Evolutionary conservation across 2,329 filamentous ascomycete species (phyloP).

Genomic region (Xylariales sp.): DNA sequence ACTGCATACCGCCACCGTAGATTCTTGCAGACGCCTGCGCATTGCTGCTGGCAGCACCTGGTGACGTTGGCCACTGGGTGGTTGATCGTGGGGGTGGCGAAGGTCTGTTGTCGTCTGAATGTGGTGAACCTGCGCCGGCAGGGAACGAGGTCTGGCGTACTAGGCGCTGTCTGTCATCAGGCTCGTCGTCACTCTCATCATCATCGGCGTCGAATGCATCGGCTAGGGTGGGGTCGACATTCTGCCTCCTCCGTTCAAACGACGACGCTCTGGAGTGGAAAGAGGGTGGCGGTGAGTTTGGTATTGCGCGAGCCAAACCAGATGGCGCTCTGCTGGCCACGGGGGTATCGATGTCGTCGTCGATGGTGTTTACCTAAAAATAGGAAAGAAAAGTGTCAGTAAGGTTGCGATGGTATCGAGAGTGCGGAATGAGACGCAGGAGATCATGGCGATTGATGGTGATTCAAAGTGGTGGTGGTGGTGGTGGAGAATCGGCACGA

Average conservation of each 20-base stretch:
- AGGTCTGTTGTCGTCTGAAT: slow-evolving; percentile 12
- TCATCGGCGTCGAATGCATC: slow-evolving; percentile 88
- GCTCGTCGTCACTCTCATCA: slow-evolving; percentile 68
- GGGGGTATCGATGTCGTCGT: slow-evolving; percentile 42
- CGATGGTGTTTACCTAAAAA: slow-evolving; percentile 54
- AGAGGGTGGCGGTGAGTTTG: slow-evolving; percentile 69
- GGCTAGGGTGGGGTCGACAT: slow-evolving; percentile 74
- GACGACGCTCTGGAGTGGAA: slow-evolving; percentile 84
- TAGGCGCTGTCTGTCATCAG: slow-evolving; percentile 80
- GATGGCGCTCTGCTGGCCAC: slow-evolving; percentile 17
- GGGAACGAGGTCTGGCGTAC: slow-evolving; percentile 61
- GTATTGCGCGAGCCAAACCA: slow-evolving; percentile 33
- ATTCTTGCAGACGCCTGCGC: slow-evolving; percentile 41
- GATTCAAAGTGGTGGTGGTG: too few relatives aligned
- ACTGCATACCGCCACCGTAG: slow-evolving; percentile 71
- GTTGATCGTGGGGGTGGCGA: slow-evolving; percentile 11
- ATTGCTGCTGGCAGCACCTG: slow-evolving; percentile 27
- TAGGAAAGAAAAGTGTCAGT: slow-evolving; percentile 10
- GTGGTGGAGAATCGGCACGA: too few relatives aligned
- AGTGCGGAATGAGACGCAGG: too few relatives aligned
- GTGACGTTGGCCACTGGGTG: slow-evolving; percentile 18
- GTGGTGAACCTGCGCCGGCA: slow-evolving; percentile 12
- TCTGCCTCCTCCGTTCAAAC: slow-evolving; percentile 37
- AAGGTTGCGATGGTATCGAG: slow-evolving; percentile 10
- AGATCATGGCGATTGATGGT: too few relatives aligned